Evolutionary conservation across 306 rosid genomes (phyloP), one percentile per base, ranked within the genome.

Genomic region (Pyrus betulifolia): DNA sequence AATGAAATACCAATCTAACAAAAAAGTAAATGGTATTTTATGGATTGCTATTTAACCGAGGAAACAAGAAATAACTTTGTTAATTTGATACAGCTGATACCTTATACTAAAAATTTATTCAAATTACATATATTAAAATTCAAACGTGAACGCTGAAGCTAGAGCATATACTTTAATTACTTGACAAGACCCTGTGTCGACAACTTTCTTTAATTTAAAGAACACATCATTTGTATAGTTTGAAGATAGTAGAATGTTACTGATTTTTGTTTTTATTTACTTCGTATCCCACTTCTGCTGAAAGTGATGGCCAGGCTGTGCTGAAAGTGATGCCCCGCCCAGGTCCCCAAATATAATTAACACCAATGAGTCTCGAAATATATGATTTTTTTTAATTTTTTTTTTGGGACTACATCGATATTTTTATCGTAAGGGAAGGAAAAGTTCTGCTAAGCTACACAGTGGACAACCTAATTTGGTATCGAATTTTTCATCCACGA

Each of bases 381-480:
- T 35, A 35, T 35, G 8, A 5, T 5, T 33, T 35, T 35, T 33
- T 35, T 35, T 25, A 25, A 25, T 35, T 1, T 25, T 25, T 25
- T 25, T 25, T 25, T 25, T 25, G 27, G 27, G 27, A 38, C 9
- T 38, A 6, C 42, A 38, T 38, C 8, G 2, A 38, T 38, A 38
- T 38, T 38, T 38, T 38, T 38, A 38, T 7, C 0, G 2, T 38
- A 38, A 35, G 2, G 2, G 2, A 2, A 38, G 9, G 42, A 0
- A 0, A 0, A 38, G 42, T 38, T 38, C 0, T 0, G 10, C 2
- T 38, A 38, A 38, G 40, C 0, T 0, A 38, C 2, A 38, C 9
- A 38, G 1, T 38, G 0, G 10, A 0, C 2, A 38, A 2, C 2
- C 1, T 38, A 38, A 7, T 38, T 38, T 38, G 2, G 2, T 38